Evolutionary conservation across 176 grass and related monocot species (phyloP).

Genomic region (Lolium rigidum): DNA sequence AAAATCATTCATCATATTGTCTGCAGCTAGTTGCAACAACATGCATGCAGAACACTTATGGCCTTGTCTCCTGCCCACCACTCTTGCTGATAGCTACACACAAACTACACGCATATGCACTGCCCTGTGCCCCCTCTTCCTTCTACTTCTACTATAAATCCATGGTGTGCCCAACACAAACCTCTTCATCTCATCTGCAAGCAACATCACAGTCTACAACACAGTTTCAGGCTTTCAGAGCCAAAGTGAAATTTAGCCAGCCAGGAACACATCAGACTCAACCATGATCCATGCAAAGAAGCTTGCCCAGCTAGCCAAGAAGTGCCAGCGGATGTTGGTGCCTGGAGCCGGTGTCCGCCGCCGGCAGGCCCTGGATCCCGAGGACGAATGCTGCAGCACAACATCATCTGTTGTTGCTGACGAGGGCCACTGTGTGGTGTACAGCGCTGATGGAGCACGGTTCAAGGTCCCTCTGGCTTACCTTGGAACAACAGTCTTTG

Average conservation of each 20-base stretch:
- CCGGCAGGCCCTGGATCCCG: neutral
- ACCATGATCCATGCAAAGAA: conserved; percentile 52
- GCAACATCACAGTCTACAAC: neutral
- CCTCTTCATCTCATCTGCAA: conserved; percentile 28
- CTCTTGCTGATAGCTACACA: neutral
- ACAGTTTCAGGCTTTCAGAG: neutral
- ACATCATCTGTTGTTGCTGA: neutral
- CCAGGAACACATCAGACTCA: neutral
- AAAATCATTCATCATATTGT: conserved; percentile 9
- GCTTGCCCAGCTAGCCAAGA: conserved; percentile 50
- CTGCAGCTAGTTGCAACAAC: neutral
- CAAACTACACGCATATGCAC: neutral
- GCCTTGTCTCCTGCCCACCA: conserved; percentile 37
- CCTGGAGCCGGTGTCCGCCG: neutral
- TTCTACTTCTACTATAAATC: conserved; percentile 37
- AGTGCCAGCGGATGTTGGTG: conserved; percentile 47
- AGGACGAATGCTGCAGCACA: neutral
- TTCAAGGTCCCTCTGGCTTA: conserved; percentile 31
- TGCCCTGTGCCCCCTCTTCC: neutral
- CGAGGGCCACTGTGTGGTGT: conserved; percentile 13
- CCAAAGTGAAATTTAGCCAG: neutral
- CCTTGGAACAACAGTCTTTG: conserved; percentile 13
- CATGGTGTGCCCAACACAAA: neutral
- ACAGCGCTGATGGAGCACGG: neutral
- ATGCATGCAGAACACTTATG: conserved; percentile 40